These are phyloP conservation scores for Bauhinia variegata DNA, from an alignment of 306 rosid genomes.

Conservation along the genomic window DNA sequence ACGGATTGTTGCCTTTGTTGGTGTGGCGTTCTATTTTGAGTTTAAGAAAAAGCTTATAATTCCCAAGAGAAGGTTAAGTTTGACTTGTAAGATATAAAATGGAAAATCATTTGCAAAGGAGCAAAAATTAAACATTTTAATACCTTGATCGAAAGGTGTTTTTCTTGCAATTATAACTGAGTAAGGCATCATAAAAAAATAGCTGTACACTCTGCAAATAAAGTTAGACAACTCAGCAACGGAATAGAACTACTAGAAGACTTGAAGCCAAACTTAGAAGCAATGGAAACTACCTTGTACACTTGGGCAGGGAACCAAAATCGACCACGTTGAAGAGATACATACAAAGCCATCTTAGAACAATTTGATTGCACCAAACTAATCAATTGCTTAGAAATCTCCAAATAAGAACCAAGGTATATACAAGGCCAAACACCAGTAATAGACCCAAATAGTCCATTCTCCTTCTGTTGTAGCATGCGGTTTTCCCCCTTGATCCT, in stretches of 20 bases:
- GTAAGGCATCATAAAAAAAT: constrained; percentile 48
- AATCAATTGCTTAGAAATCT: constrained; percentile 17
- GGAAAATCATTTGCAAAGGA: neutral
- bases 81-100: too few species aligned
- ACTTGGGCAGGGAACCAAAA: constrained; percentile 70
- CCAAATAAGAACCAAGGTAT: constrained; percentile 31
- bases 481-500: constrained; percentile 22
- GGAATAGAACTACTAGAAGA: too few species aligned
- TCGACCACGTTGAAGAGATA: constrained; percentile 54
- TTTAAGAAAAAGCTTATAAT: neutral
- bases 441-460: constrained; percentile 32
- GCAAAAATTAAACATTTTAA: neutral
- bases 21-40: too few species aligned
- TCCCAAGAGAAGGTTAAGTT: too few species aligned
- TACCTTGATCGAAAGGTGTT: constrained; percentile 67
- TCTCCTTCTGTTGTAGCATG: constrained; percentile 19
- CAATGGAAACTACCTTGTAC: constrained; percentile 47
- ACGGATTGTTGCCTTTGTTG: too few species aligned
- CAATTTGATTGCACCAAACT: constrained; percentile 16
- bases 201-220: constrained; percentile 44
- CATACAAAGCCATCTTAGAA: constrained; percentile 50
- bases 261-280: neutral
- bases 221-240: neutral
- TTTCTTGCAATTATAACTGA: constrained; percentile 45
- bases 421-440: constrained; percentile 9